Evolutionary conservation across 208 protist genomes (phyloP).

Genomic region (Naegleria fowleri): DNA sequence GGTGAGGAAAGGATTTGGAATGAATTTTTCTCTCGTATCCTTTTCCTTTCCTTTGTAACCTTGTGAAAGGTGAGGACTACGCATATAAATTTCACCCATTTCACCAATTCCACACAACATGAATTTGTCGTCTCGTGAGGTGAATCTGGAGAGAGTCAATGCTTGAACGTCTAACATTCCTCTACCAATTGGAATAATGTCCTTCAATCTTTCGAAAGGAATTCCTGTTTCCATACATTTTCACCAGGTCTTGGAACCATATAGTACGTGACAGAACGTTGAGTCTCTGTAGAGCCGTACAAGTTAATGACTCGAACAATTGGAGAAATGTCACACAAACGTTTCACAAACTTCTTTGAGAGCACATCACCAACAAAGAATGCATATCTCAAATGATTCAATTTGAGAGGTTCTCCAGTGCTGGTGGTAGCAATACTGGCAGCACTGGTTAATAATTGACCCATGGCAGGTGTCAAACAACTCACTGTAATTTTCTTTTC

Average conservation of each 20-base stretch:
- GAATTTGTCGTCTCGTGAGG: background rate
- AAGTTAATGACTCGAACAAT: slow-evolving; percentile 54
- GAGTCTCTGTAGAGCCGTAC: slow-evolving; percentile 61
- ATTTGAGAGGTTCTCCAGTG: slow-evolving; percentile 33
- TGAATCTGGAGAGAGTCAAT: slow-evolving; percentile 22
- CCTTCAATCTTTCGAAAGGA: slow-evolving; percentile 43
- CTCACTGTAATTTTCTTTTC: slow-evolving; percentile 44
- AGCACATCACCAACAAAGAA: slow-evolving; percentile 61
- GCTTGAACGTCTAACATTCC: slow-evolving; percentile 54
- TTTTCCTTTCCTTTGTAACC: slow-evolving; percentile 49
- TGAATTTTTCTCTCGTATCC: slow-evolving; percentile 47
- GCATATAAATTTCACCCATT: slow-evolving; percentile 50
- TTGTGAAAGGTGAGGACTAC: slow-evolving; percentile 41
- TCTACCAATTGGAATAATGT: slow-evolving; percentile 46
- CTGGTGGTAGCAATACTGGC: background rate
- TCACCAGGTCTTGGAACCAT: slow-evolving; percentile 29
- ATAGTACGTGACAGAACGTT: slow-evolving; percentile 50
- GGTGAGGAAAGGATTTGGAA: slow-evolving; percentile 42
- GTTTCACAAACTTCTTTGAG: slow-evolving; percentile 51
- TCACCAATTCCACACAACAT: slow-evolving; percentile 49
- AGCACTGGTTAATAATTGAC: slow-evolving; percentile 47
- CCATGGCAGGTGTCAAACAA: slow-evolving; percentile 56
- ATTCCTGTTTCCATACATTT: slow-evolving; percentile 12
- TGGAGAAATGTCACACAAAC: slow-evolving; percentile 46
- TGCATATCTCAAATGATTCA: slow-evolving; percentile 37